Percentiles rank a stretch among this genome's conserved stretches.
Evolutionary conservation across 1,284 basidiomycete genomes (phyloP).

Genomic region (Phylloboletellus chloephorus): DNA sequence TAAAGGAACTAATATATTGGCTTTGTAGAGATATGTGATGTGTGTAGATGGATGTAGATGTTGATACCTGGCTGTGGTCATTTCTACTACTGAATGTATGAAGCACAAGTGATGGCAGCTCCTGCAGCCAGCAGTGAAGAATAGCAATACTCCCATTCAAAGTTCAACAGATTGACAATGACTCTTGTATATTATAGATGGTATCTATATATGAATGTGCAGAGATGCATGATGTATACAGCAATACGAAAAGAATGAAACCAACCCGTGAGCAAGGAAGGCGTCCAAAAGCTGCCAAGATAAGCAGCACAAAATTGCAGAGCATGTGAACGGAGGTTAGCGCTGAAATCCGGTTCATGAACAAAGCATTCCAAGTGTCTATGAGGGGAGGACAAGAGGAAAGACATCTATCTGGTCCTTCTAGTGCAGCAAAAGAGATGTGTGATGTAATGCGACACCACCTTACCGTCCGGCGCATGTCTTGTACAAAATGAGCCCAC

Average conservation of each 20-base stretch:
- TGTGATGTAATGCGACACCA: not conserved
- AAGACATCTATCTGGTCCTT: not conserved
- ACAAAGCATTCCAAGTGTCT: slow-evolving; percentile 6
- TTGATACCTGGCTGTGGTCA: no score
- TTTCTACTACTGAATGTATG: no score
- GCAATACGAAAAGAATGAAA: slow-evolving; percentile 1
- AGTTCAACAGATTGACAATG: not conserved
- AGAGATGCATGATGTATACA: slow-evolving; percentile 2
- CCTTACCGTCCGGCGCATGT: slow-evolving; percentile 62
- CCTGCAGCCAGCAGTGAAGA: no score
- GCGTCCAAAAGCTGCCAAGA: not conserved
- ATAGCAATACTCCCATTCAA: no score
- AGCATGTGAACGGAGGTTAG: not conserved
- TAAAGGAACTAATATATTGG: no score
- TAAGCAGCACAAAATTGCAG: not conserved
- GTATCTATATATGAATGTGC: slow-evolving; percentile 13
- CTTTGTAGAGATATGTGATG: no score
- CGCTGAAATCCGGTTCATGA: not conserved
- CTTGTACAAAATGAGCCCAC: slow-evolving; percentile 77
- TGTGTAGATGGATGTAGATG: no score
- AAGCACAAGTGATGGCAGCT: no score
- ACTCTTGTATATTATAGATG: slow-evolving; percentile 4
- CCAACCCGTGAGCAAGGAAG: not conserved
- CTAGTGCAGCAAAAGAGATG: not conserved
- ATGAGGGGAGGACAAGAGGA: not conserved